Evolutionary conservation across 1,284 basidiomycete genomes (phyloP).

Genomic region (Irpex sp.): DNA sequence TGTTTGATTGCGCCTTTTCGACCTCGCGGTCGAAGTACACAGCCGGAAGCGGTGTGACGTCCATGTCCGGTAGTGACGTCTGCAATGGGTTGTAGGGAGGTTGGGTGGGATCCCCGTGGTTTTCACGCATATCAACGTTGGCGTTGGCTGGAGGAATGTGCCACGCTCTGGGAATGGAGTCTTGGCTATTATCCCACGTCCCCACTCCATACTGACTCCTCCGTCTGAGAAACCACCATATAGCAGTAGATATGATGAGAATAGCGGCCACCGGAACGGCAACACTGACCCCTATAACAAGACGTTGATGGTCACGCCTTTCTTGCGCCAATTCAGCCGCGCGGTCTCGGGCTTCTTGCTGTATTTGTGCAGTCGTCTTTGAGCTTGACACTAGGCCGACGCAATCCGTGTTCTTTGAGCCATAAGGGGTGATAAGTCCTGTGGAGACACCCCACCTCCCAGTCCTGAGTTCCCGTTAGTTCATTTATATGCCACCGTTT

Average conservation of each 20-base stretch:
- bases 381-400: slow-evolving; percentile 17
- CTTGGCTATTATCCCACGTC: slow-evolving; percentile 14
- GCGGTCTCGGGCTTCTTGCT: slow-evolving; percentile 11
- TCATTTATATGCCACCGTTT: neutral
- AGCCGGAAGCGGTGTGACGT: slow-evolving; percentile 7
- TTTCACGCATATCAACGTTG: slow-evolving; percentile 16
- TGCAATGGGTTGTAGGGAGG: neutral
- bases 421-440: slow-evolving; percentile 16
- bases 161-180: slow-evolving; percentile 18
- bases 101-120: neutral
- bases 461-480: slow-evolving; percentile 12
- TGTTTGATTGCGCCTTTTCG: neutral
- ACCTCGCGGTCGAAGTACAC: slow-evolving; percentile 12
- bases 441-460: slow-evolving; percentile 25
- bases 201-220: slow-evolving; percentile 7
- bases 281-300: slow-evolving; percentile 22
- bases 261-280: neutral
- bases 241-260: neutral
- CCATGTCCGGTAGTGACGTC: neutral
- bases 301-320: slow-evolving; percentile 14
- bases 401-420: slow-evolving; percentile 18
- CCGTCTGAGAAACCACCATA: slow-evolving; percentile 18
- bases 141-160: neutral
- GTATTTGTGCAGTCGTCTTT: slow-evolving; percentile 15
- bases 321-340: slow-evolving; percentile 8